Conservation (phyloP, 306 rosid genomes). For the Cicer chorassanicum region DNA sequence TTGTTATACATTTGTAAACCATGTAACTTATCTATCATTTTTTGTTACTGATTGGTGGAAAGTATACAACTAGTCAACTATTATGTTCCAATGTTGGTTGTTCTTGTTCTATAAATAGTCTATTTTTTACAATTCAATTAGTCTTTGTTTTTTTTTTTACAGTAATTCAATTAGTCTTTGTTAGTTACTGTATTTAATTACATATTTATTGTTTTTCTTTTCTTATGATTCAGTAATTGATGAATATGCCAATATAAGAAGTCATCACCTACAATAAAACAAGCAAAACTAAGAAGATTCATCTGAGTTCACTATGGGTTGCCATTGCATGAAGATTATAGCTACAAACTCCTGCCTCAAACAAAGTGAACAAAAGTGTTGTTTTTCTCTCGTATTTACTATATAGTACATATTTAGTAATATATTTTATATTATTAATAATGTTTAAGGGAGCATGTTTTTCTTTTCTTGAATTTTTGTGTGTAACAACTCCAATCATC, state of each 20-base stretch:
- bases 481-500: not conserved
- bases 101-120: not conserved
- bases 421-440: slow-evolving; percentile 1
- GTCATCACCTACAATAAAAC: slow-evolving; percentile 46
- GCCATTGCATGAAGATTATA: not conserved
- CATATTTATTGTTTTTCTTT: not conserved
- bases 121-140: no score
- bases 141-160: no score
- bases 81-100: not conserved
- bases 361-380: slow-evolving; percentile 27
- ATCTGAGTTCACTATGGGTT: not conserved
- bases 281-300: slow-evolving; percentile 35
- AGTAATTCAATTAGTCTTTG: not conserved
- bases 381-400: not conserved
- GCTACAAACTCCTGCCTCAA: slow-evolving; percentile 11
- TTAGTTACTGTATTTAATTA: slow-evolving; percentile 3
- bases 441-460: not conserved
- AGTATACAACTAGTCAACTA: not conserved
- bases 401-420: slow-evolving; percentile 10
- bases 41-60: no score
- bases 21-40: no score
- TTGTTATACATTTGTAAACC: no score
- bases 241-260: slow-evolving; percentile 27
- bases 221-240: slow-evolving; percentile 43
- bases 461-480: not conserved